Base-by-base conservation (phyloP, 495 filamentous ascomycete species). In the Penicillium samsonianum region DNA sequence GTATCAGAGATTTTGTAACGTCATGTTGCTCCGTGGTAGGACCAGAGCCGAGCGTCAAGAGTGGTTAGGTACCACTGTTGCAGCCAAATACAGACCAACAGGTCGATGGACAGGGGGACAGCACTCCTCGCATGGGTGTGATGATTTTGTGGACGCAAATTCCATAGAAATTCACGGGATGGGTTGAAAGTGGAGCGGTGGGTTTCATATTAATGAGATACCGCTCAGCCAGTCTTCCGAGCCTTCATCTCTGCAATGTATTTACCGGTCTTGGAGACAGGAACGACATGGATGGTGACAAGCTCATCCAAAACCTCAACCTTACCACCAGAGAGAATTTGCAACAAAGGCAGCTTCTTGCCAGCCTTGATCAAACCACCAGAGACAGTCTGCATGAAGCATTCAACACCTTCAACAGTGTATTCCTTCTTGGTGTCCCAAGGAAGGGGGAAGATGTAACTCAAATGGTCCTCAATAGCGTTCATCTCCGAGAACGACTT, bases 301-400 rank as follows among this genome's bases (percentile, higher is more conserved):
- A 97, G 66, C 47, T 90, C 89, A 78, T 98, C 94, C 44, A 95
- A 83, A 25, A 98, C 79, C 73, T 94, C 91, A 5, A 92, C 83
- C 61, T 90, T 92, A n/a, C 89, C 87, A 14, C 79, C 73, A n/a
- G 77, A 76, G 57, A 98, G 72, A 51, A 90, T 81, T 75, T 91
- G 88, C 58, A 90, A 65, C 58, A 97, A 67, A 20, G 84, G 76
- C 52, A 90, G 73, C 67, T 92, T 95, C 82, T 87, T 90, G n/a
- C 94, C 93, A 0, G 90, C 86, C 73, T 95, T 96, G 55, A 93
- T 80, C 62, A 98, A 63, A 11, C 94, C 95, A 0, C 92, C 91
- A 0, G 78, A 74, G 16, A 76, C 66, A 1, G 91, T 98, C 76
- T 96, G 90, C 80, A 92, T 89, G 67, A 88, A 98, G 61, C 89